A percentile compares a stretch with the other conserved stretches of the same genome.
These are phyloP conservation scores for Aspergillus tanneri DNA, from an alignment of 2,329 filamentous ascomycete genomes.

Conservation along the genomic window DNA sequence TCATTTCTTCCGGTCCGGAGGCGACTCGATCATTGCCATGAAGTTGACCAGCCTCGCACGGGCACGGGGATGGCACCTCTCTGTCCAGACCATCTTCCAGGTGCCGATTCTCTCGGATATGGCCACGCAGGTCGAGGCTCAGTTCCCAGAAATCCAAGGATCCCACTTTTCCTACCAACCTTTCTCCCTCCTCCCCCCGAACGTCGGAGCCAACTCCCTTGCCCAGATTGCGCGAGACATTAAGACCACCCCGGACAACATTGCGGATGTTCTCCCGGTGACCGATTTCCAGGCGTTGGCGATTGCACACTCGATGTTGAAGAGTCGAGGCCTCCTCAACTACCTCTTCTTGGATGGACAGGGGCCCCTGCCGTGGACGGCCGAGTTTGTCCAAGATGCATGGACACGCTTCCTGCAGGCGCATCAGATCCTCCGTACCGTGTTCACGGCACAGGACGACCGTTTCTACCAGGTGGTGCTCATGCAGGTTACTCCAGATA, in stretches of 20 bases:
- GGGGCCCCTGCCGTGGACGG: conserved; percentile 6
- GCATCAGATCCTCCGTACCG: conserved; percentile 54
- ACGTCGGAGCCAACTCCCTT: neutral
- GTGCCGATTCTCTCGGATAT: neutral
- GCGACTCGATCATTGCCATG: conserved; percentile 18
- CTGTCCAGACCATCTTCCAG: conserved; percentile 27
- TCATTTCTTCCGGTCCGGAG: conserved; percentile 20
- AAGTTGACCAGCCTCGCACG: conserved; percentile 9
- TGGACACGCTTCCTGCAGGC: neutral
- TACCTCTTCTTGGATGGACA: conserved; percentile 8
- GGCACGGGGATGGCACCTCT: conserved; percentile 15
- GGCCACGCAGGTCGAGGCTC: neutral
- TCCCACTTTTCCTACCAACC: neutral
- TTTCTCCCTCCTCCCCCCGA: neutral
- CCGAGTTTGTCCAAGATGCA: neutral
- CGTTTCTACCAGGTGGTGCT: conserved; percentile 43
- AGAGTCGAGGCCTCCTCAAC: neutral
- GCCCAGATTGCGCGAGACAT: conserved; percentile 3
- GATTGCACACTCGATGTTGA: neutral
- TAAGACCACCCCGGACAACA: neutral
- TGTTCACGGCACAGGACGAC: conserved; percentile 50
- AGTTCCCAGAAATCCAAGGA: neutral
- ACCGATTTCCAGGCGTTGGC: conserved; percentile 1
- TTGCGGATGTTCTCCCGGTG: neutral
- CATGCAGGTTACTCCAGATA: conserved; percentile 11